Evolutionary conservation across 768 basidiomycete species (phyloP).

Genomic region (Rhizopogon salebrosus): DNA sequence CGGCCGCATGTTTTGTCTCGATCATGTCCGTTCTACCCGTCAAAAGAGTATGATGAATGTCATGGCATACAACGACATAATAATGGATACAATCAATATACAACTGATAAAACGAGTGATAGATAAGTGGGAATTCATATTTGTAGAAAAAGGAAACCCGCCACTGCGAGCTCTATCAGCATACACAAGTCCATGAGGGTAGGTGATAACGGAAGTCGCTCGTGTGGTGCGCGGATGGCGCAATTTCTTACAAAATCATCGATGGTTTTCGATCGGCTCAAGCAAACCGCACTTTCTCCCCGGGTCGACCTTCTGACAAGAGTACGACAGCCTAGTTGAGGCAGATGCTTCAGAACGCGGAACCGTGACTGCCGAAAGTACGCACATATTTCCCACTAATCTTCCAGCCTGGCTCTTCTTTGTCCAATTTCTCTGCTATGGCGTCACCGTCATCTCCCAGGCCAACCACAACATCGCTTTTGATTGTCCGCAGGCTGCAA

Average conservation of each 20-base stretch:
- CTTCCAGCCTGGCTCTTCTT: conserved; percentile 90
- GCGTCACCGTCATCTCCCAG: conserved; percentile 64
- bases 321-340: conserved; percentile 72
- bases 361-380: conserved; percentile 11
- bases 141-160: not conserved
- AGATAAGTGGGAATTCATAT: not conserved
- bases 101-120: not conserved
- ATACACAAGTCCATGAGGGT: not conserved
- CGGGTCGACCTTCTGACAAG: conserved; percentile 82
- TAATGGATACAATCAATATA: too few species aligned
- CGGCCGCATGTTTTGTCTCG: not conserved
- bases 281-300: conserved; percentile 80
- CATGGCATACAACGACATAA: too few species aligned
- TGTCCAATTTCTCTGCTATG: conserved; percentile 74
- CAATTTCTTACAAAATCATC: not conserved
- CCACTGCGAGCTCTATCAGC: not conserved
- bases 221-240: not conserved
- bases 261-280: conserved; percentile 16
- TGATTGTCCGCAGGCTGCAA: conserved; percentile 85
- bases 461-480: conserved; percentile 93
- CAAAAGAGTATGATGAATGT: not conserved
- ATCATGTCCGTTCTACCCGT: not conserved
- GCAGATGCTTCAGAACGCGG: conserved; percentile 9
- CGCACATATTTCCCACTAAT: conserved; percentile 95
- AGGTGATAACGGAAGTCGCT: too few species aligned